phyloP scores from a whole-genome alignment of 2,329 filamentous ascomycete genomes.

The Nigrospora sphaerica region DNA sequence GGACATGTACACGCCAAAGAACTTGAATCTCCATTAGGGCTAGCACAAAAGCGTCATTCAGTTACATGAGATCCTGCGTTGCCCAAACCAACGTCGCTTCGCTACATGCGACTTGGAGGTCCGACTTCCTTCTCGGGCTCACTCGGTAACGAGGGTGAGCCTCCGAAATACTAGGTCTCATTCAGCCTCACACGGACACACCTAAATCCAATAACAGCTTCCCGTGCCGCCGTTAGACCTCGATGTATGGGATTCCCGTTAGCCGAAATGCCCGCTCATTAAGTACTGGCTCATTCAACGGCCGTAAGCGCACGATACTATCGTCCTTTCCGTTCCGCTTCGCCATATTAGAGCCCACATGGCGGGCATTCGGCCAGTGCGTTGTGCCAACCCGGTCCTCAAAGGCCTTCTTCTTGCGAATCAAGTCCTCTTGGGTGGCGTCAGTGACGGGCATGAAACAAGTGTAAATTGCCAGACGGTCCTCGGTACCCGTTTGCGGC shows the following conservation, averaged over 20 bases:
- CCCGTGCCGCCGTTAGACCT: not conserved
- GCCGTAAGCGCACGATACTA: conserved; percentile 26
- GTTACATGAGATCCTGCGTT: no score
- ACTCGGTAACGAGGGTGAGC: no score
- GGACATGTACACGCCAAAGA: no score
- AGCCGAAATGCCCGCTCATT: conserved; percentile 34
- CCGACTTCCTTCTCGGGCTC: no score
- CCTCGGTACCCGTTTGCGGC: conserved; percentile 19
- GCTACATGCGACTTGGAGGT: no score
- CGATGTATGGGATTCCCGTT: conserved; percentile 38
- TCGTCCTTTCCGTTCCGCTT: conserved; percentile 16
- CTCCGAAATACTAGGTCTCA: no score
- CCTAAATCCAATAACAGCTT: no score
- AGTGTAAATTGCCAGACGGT: conserved; percentile 28
- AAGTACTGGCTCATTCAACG: conserved; percentile 29
- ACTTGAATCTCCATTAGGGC: no score
- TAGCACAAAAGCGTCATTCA: no score
- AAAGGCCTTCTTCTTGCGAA: conserved; percentile 32
- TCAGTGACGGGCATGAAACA: conserved; percentile 32
- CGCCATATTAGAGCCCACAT: conserved; percentile 12
- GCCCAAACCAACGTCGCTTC: no score
- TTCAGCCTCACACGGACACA: no score
- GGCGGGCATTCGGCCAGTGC: conserved; percentile 30
- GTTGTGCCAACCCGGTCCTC: conserved; percentile 30
- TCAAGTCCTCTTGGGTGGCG: conserved; percentile 30